Conservation (phyloP, 148 eudicot genomes). For the Hydrangea macrophylla region DNA sequence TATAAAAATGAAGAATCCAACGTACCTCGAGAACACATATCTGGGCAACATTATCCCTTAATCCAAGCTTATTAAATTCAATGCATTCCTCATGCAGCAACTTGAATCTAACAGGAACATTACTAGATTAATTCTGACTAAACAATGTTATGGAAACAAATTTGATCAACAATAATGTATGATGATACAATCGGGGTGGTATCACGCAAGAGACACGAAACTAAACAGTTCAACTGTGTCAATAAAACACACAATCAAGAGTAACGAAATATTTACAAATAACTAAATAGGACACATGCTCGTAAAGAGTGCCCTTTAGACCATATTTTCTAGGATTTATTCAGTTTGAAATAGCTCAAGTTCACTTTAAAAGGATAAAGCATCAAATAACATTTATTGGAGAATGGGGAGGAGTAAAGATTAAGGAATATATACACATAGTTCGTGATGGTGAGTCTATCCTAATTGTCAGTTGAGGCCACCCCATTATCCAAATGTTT, state of each 20-base stretch:
- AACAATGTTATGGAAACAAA: slow-evolving; percentile 7
- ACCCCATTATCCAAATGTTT: too few relatives aligned
- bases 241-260: not conserved
- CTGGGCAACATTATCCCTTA: slow-evolving; percentile 98
- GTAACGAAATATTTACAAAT: too few relatives aligned
- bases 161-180: not conserved
- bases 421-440: too few relatives aligned
- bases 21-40: slow-evolving; percentile 92
- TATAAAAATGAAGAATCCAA: slow-evolving; percentile 13
- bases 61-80: slow-evolving; percentile 79
- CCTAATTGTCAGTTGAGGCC: too few relatives aligned
- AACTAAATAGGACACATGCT: too few relatives aligned
- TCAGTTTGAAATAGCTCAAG: not conserved
- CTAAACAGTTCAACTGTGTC: slow-evolving; percentile 5
- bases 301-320: not conserved
- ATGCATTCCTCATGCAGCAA: slow-evolving; percentile 78
- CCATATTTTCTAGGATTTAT: not conserved
- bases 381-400: too few relatives aligned
- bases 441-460: too few relatives aligned
- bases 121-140: slow-evolving; percentile 7
- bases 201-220: not conserved
- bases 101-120: slow-evolving; percentile 57
- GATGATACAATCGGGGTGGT: too few relatives aligned
- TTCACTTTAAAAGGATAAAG: not conserved
- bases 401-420: too few relatives aligned